Base-by-base conservation (phyloP, 331 rosid species). In the Malus hybrid region DNA sequence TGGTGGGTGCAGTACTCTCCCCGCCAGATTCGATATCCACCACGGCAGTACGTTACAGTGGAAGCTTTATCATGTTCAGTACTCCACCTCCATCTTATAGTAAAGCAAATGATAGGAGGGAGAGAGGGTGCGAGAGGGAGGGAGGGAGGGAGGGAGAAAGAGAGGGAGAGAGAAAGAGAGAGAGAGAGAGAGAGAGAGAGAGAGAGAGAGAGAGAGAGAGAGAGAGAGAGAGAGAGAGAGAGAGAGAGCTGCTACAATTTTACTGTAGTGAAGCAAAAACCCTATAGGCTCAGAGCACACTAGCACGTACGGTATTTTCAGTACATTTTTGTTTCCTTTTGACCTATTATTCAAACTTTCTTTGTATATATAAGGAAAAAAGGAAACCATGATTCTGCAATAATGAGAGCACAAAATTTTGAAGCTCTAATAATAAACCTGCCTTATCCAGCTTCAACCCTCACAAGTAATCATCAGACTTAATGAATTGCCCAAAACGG, bases 21-120 rank as follows among this genome's bases (percentile, higher is more conserved):
- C 80, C 85, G 82, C 75, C 83, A 82, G 70, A 86, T 29, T 79
- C 81, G 85, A 72, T 76, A 80, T 89, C 91, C 78, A 76, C 88
- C 90, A 85, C 83, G 73, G 76, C 83, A 81, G 82, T 68, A 75
- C 44, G 44, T 36, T 2, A 70, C 76, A 20, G 72, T 67, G 68
- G 67, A 78, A 52, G 50, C 46, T 69, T 73, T 61, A 62, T 76
- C 72, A 68, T 77, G 76, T 54, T 78, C 65, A 56, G 59, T 34
- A 69, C 74, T 79, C 76, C 78, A 69, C 80, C 74, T 79, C 78
- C 80, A 74, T 82, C 79, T 77, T 64, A 73, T 56, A 81, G 71
- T 32, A 64, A 24, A 57, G 34, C 50, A 70, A 73, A 74, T 39
- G 29, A 63, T 75, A 71, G 80, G 79, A 85, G 10, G 44, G 42